These are phyloP conservation scores for Daedaleopsis nitida DNA, from an alignment of 768 basidiomycete species.

Conservation along the genomic window DNA sequence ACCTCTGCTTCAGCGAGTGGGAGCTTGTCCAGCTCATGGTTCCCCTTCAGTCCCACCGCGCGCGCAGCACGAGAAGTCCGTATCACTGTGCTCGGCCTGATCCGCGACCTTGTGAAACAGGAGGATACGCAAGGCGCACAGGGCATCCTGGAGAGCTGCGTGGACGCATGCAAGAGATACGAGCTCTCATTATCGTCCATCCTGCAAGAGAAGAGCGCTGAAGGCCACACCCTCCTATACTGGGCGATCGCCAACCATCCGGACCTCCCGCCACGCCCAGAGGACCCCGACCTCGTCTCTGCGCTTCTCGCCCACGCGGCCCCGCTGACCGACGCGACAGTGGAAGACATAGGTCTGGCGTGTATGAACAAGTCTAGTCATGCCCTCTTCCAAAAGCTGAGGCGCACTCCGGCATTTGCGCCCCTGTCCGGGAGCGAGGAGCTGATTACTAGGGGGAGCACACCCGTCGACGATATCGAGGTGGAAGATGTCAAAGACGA, in stretches of 20 bases:
- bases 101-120: slow-evolving; percentile 49
- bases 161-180: slow-evolving; percentile 56
- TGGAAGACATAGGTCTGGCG: slow-evolving; percentile 65
- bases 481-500: slow-evolving; percentile 54
- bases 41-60: slow-evolving; percentile 17
- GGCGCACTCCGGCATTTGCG: slow-evolving; percentile 53
- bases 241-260: slow-evolving; percentile 72
- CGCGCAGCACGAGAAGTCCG: slow-evolving; percentile 43
- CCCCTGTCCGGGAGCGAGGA: slow-evolving; percentile 56
- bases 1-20: background rate
- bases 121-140: slow-evolving; percentile 24
- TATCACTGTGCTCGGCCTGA: slow-evolving; percentile 51
- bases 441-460: slow-evolving; percentile 35
- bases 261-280: slow-evolving; percentile 18
- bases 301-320: slow-evolving; percentile 56
- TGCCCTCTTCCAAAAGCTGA: slow-evolving; percentile 58
- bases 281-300: slow-evolving; percentile 40
- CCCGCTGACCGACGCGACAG: slow-evolving; percentile 42
- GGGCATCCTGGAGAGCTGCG: slow-evolving; percentile 62
- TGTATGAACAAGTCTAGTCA: slow-evolving; percentile 68
- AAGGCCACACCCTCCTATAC: slow-evolving; percentile 66
- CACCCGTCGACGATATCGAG: slow-evolving; percentile 48
- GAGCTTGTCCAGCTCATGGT: slow-evolving; percentile 14
- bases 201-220: slow-evolving; percentile 65
- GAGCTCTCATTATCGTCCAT: slow-evolving; percentile 52